phyloP scores from a whole-genome alignment of 106 monocot genomes.

The Hemerocallis citrina region DNA sequence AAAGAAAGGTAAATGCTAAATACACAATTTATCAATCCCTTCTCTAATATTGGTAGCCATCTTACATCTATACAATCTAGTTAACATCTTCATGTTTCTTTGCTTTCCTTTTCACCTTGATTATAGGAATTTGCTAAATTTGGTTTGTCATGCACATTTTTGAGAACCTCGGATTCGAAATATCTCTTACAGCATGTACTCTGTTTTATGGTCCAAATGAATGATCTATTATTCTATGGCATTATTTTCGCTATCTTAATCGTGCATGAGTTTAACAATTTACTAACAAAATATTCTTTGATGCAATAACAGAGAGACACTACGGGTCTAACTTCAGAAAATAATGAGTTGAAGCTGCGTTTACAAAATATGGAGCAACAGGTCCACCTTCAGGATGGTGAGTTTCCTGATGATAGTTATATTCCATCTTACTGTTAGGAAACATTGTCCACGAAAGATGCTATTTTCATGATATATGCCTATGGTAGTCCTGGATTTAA shows the following conservation, averaged over 20 bases:
- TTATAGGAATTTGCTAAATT: neutral
- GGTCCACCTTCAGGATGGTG: slow-evolving; percentile 79
- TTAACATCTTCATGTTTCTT: neutral
- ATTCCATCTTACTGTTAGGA: neutral
- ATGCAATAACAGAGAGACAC: slow-evolving; percentile 52
- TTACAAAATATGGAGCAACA: slow-evolving; percentile 79
- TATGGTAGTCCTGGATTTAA: too few species aligned
- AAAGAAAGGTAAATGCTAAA: neutral
- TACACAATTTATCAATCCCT: neutral
- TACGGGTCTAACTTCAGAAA: slow-evolving; percentile 51
- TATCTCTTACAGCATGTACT: neutral
- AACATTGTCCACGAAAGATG: neutral
- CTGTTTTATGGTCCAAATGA: neutral
- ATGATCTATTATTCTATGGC: neutral
- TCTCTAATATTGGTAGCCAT: neutral
- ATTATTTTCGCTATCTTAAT: neutral
- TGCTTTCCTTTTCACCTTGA: neutral
- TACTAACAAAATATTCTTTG: neutral
- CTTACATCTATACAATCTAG: neutral
- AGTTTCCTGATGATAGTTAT: slow-evolving; percentile 3
- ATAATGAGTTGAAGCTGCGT: slow-evolving; percentile 73
- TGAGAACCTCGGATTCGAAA: neutral
- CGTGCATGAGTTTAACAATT: neutral
- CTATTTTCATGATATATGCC: neutral
- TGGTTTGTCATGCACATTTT: neutral